Conservation (phyloP, 2,329 filamentous ascomycete genomes). For the Aspergillus viridinutans region DNA sequence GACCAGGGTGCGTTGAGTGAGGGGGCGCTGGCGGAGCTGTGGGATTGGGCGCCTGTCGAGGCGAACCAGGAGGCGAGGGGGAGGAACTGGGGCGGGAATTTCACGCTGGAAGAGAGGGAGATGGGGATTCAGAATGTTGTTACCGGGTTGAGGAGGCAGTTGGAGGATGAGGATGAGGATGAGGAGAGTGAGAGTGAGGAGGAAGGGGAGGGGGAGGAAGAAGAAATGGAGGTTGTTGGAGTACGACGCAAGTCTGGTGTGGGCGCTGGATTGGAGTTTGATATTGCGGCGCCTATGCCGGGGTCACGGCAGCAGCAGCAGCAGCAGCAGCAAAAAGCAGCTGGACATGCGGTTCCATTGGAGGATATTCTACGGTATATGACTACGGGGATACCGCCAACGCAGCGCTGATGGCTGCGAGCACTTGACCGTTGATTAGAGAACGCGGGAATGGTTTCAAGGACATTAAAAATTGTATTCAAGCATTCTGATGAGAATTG, state of each 20-base stretch:
- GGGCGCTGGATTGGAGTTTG: conserved; percentile 29
- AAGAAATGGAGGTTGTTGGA: conserved; percentile 40
- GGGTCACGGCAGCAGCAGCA: conserved; percentile 5
- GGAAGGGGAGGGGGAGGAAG: conserved; percentile 52
- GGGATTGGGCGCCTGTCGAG: conserved; percentile 52
- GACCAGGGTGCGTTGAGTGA: conserved; percentile 32
- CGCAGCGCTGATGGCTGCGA: conserved; percentile 19
- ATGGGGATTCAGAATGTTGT: conserved; percentile 64
- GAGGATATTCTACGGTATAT: conserved; percentile 49
- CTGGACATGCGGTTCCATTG: conserved; percentile 36
- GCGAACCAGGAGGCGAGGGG: conserved; percentile 44
- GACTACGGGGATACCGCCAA: conserved; percentile 42
- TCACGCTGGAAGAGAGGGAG: conserved; percentile 66
- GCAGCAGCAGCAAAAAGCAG: conserved; percentile 12
- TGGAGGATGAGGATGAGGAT: conserved; percentile 54
- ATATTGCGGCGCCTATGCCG: conserved; percentile 24
- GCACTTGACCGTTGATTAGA: not conserved
- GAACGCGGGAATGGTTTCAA: not conserved
- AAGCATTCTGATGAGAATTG: not conserved
- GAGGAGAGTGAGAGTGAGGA: conserved; percentile 47
- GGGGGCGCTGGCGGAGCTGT: conserved; percentile 55
- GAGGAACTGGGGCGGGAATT: conserved; percentile 59
- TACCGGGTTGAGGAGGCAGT: conserved; percentile 61
- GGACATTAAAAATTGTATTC: not conserved
- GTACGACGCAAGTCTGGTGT: conserved; percentile 31